These are phyloP conservation scores for Parasitella parasitica DNA, from an alignment of 371 early-diverging fungal genomes.

Conservation along the genomic window DNA sequence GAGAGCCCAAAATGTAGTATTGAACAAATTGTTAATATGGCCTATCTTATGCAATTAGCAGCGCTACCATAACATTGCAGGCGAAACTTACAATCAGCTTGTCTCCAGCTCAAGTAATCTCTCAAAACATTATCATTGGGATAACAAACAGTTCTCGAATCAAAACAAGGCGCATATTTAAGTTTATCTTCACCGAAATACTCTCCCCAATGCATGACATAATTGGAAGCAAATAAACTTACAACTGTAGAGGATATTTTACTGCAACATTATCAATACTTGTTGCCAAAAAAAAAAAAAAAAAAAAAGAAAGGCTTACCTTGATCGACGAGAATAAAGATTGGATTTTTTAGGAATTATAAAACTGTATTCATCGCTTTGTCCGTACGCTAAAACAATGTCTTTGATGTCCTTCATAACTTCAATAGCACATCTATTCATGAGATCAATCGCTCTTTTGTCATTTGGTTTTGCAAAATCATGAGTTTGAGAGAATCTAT, in stretches of 20 bases:
- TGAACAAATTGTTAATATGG: constrained; percentile 89
- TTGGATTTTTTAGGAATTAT: constrained; percentile 65
- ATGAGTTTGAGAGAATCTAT: constrained; percentile 85
- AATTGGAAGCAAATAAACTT: constrained; percentile 85
- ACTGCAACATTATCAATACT: too few species aligned
- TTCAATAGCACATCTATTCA: constrained; percentile 79
- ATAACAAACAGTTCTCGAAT: constrained; percentile 87
- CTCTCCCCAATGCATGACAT: constrained; percentile 79
- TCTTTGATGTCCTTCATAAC: constrained; percentile 84
- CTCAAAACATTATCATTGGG: constrained; percentile 78
- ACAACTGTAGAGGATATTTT: constrained; percentile 87
- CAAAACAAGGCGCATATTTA: constrained; percentile 87
- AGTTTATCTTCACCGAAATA: constrained; percentile 69
- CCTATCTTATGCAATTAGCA: constrained; percentile 27
- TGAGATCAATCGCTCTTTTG: constrained; percentile 75
- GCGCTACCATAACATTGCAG: constrained; percentile 3
- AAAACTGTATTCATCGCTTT: constrained; percentile 95
- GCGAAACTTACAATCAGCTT: constrained; percentile 96
- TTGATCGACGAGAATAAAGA: constrained; percentile 79
- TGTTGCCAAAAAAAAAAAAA: too few species aligned
- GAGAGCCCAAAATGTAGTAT: constrained; percentile 92
- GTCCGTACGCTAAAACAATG: constrained; percentile 87
- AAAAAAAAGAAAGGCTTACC: constrained; percentile 41
- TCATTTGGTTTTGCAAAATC: constrained; percentile 93
- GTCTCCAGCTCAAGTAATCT: constrained; percentile 95